Conservation (phyloP, 2,329 filamentous ascomycete species). For the Mariannaea sp. region DNA sequence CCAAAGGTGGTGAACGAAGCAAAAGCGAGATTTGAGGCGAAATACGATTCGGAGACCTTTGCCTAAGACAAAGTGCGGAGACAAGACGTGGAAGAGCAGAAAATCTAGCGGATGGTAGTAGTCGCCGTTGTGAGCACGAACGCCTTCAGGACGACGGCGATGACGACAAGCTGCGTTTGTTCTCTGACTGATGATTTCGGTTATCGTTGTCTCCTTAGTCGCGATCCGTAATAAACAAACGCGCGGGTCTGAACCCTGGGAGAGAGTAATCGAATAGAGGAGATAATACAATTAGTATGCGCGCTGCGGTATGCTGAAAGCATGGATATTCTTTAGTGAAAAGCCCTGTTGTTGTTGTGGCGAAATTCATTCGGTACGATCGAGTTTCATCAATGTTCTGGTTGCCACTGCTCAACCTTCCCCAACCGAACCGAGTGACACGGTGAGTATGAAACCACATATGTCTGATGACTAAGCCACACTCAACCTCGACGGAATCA, state of each 20-base stretch:
- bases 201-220: no score
- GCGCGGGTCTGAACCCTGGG: background rate
- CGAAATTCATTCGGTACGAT: conserved; percentile 10
- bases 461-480: background rate
- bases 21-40: background rate
- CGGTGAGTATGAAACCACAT: background rate
- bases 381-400: conserved; percentile 9
- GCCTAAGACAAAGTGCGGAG: conserved; percentile 11
- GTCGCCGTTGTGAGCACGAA: conserved; percentile 7
- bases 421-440: background rate
- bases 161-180: background rate
- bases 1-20: background rate
- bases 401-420: conserved; percentile 4
- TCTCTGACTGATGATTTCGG: background rate
- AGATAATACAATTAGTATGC: background rate
- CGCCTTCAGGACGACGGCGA: conserved; percentile 5
- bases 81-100: conserved; percentile 2
- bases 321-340: background rate
- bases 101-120: conserved; percentile 7
- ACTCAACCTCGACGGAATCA: background rate
- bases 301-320: no score
- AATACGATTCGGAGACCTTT: conserved; percentile 6
- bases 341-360: conserved; percentile 15
- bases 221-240: no score
- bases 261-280: background rate